Percentiles rank a stretch among this genome's conserved stretches.
Conservation (phyloP, 495 filamentous ascomycete species). For the Terfezia boudieri region DNA sequence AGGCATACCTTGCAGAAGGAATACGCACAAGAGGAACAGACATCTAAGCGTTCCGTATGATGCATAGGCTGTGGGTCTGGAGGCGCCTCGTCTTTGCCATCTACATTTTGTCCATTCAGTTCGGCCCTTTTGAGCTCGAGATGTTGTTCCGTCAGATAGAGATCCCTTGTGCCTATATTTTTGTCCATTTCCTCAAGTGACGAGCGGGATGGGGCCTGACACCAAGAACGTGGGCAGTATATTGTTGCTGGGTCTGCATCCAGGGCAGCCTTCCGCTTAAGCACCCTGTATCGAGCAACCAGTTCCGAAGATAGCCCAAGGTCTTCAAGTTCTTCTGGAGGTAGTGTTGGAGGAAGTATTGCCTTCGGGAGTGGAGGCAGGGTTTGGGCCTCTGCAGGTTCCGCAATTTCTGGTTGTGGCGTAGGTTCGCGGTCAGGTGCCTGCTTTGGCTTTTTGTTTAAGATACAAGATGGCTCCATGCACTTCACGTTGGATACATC, state of each 20-base stretch:
- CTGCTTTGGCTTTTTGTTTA: constrained; percentile 23
- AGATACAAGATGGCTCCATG: constrained; percentile 51
- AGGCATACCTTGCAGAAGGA: constrained; percentile 66
- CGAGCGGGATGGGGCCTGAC: constrained; percentile 69
- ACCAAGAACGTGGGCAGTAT: constrained; percentile 90
- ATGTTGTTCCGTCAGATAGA: constrained; percentile 27
- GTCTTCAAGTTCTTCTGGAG: constrained; percentile 67
- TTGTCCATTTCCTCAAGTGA: constrained; percentile 27
- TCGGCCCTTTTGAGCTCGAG: constrained; percentile 5
- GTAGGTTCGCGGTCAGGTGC: neutral
- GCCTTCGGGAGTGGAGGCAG: constrained; percentile 19
- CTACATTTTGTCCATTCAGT: constrained; percentile 11
- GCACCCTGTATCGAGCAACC: constrained; percentile 63
- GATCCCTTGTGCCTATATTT: constrained; percentile 28
- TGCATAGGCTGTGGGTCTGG: constrained; percentile 15
- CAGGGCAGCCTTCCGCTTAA: constrained; percentile 79
- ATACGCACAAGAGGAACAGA: constrained; percentile 77
- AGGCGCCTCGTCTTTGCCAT: constrained; percentile 7
- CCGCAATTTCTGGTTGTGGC: constrained; percentile 6
- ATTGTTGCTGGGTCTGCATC: constrained; percentile 79
- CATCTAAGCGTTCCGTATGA: constrained; percentile 29
- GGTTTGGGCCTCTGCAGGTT: constrained; percentile 17
- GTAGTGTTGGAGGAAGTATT: constrained; percentile 39
- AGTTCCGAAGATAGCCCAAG: constrained; percentile 52
- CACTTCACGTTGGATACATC: constrained; percentile 59